Evolutionary conservation across 176 grass and related monocot genomes (phyloP).

Genomic region (Zizania latifolia): DNA sequence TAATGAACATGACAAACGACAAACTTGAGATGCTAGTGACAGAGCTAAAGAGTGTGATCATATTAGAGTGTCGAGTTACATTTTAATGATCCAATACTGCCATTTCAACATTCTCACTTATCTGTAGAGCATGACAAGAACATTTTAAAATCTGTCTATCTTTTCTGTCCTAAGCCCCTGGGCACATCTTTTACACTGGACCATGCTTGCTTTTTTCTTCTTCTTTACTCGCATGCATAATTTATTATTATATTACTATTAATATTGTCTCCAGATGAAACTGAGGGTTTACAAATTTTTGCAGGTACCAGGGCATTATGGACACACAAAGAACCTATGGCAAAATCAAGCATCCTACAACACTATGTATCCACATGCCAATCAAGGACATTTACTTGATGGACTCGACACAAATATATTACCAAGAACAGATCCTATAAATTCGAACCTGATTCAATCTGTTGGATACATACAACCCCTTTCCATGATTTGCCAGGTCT

Average conservation of each 20-base stretch:
- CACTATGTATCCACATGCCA: constrained; percentile 1
- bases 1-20: not conserved
- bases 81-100: not conserved
- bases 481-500: constrained; percentile 21
- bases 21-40: not conserved
- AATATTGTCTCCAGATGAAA: too few species aligned
- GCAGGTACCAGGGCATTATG: constrained; percentile 34
- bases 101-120: not conserved
- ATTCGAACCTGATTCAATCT: constrained; percentile 12
- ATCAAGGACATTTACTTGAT: not conserved
- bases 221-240: not conserved
- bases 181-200: not conserved
- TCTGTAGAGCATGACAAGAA: not conserved
- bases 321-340: not conserved
- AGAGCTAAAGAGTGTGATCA: not conserved
- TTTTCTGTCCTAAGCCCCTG: not conserved
- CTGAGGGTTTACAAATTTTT: not conserved
- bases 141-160: not conserved
- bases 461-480: not conserved
- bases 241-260: not conserved
- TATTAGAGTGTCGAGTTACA: not conserved
- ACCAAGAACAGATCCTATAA: constrained; percentile 18
- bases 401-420: not conserved
- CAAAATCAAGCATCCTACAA: constrained; percentile 30
- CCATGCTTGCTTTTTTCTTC: too few species aligned